Conservation (phyloP, 768 basidiomycete species). For the Leccinum subgranulosum region DNA sequence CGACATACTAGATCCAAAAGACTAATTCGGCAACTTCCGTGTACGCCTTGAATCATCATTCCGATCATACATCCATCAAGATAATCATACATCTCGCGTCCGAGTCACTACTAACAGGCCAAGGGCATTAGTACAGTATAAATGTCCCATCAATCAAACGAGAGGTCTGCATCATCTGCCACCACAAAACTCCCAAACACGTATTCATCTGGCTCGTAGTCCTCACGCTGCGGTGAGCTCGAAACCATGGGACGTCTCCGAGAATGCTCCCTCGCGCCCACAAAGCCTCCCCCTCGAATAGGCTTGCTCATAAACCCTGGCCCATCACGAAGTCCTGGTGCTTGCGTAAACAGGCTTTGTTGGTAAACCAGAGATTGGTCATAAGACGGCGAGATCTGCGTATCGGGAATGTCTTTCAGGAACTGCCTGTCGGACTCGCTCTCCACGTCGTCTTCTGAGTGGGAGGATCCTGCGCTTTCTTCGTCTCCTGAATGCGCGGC, state of each 20-base stretch:
- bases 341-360: constrained; percentile 72
- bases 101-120: background rate
- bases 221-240: constrained; percentile 59
- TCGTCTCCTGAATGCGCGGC: constrained; percentile 83
- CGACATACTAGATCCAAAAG: background rate
- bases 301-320: constrained; percentile 59
- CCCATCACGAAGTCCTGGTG: constrained; percentile 32
- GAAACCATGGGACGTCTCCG: constrained; percentile 36
- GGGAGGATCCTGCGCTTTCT: constrained; percentile 58
- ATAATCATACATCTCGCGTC: background rate
- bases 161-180: constrained; percentile 69
- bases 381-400: constrained; percentile 69
- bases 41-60: background rate
- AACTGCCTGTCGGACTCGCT: constrained; percentile 69
- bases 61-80: background rate
- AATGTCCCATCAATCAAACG: constrained; percentile 32
- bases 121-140: background rate
- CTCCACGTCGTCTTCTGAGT: constrained; percentile 50
- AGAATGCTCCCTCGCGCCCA: constrained; percentile 31
- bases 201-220: constrained; percentile 61
- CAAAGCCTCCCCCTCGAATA: constrained; percentile 41
- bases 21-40: constrained; percentile 14
- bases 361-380: constrained; percentile 70
- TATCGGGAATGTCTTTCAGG: constrained; percentile 57
- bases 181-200: constrained; percentile 78